A percentile compares a stretch with the other conserved stretches of the same genome.
These are phyloP conservation scores for Suillus plorans DNA, from an alignment of 768 basidiomycete genomes.

Conservation along the genomic window DNA sequence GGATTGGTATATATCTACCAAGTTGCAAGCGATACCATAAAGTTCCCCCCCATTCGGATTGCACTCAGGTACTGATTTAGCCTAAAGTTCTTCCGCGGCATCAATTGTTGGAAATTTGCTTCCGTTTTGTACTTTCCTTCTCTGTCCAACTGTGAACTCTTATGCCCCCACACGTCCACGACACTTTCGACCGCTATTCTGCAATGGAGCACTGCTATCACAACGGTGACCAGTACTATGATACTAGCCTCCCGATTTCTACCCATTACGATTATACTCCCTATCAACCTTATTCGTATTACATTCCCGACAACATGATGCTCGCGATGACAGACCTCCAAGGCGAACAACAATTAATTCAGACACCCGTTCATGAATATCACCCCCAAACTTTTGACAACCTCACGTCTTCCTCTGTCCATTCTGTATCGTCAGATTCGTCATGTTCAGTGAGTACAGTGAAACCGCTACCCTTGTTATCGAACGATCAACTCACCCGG, in stretches of 20 bases:
- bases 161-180: slow-evolving; percentile 28
- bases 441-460: slow-evolving; percentile 15
- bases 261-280: slow-evolving; percentile 14
- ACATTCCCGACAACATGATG: slow-evolving; percentile 30
- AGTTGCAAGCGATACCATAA: neutral
- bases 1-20: slow-evolving; percentile 1
- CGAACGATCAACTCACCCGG: neutral
- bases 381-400: slow-evolving; percentile 15
- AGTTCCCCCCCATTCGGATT: neutral
- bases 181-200: slow-evolving; percentile 20
- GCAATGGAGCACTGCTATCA: slow-evolving; percentile 8
- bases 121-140: slow-evolving; percentile 17
- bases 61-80: slow-evolving; percentile 6
- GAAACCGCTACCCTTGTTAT: neutral
- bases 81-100: slow-evolving; percentile 4
- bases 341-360: slow-evolving; percentile 22
- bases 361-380: slow-evolving; percentile 22
- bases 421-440: slow-evolving; percentile 4
- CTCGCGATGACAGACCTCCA: slow-evolving; percentile 26
- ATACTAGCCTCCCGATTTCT: slow-evolving; percentile 13
- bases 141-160: slow-evolving; percentile 9
- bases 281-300: slow-evolving; percentile 18
- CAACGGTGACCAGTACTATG: slow-evolving; percentile 24
- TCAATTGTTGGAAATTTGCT: slow-evolving; percentile 18
- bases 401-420: slow-evolving; percentile 15